Evolutionary conservation across 2,329 filamentous ascomycete genomes (phyloP), one percentile per base, ranked within the genome.

Genomic region (Phaeosphaeriaceae sp.): DNA sequence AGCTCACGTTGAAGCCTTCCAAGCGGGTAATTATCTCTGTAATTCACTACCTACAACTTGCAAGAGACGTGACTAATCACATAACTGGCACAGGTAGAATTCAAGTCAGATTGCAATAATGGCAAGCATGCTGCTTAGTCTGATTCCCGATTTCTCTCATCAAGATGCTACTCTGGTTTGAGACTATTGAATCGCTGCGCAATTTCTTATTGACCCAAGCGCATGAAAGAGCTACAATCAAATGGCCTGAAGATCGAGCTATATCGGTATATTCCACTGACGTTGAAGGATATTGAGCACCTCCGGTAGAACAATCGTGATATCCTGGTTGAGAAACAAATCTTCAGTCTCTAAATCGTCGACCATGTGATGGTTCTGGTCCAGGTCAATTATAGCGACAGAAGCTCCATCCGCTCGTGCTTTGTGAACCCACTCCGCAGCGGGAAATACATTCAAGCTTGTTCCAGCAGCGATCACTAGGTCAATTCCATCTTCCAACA

Each of bases 381-480:
- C 55, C 27, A 46, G 5, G 45, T 63, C 58, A 20, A 63, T 53
- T 11, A 61, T 36, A 21, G 55, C 61, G 19, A 63, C 36, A 36
- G 51, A 9, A 20, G 61, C 58, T 19, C 55, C 53, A 53, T 27
- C 10, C 3, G 7, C 56, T 41, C 56, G 53, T 6, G 41, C 53
- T 7, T 20, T 55, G 15, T 53, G 1, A 15, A 64, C 54, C 51
- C 54, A 64, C 44, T 64, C 58, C 25, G 61, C 61, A 52, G 61
- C 58, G 36, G 61, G 61, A 27, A 52, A 58, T 36, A 61, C 58
- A 21, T 57, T 17, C 20, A 59, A 54, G 36, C 61, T 61, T 41
- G 61, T 64, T 9, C 61, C 56, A 21, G 41, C 52, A 46, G 49
- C 48, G 17, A 64, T 57, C 22, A 64, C 54, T 5, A 60, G 44